phyloP scores from a whole-genome alignment of 805 yeast genomes.

The Candida nemodendra region DNA sequence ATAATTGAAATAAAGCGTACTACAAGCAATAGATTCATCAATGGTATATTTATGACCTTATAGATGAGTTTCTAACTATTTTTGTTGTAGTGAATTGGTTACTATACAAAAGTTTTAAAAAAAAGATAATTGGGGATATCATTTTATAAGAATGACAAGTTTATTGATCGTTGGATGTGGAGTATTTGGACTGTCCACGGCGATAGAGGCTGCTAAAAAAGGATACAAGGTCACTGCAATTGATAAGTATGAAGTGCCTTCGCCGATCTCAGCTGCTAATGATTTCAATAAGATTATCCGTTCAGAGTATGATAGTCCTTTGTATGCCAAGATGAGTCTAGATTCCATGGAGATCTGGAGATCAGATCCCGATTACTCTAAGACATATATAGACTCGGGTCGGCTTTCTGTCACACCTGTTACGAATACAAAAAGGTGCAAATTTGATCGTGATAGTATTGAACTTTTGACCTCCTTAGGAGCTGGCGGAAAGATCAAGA shows the following conservation, averaged over 20 bases:
- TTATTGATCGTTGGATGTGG: constrained; percentile 30
- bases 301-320: constrained; percentile 29
- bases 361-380: constrained; percentile 21
- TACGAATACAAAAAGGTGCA: constrained; percentile 15
- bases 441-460: constrained; percentile 24
- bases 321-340: constrained; percentile 24
- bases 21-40: too few relatives aligned
- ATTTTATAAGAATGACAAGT: not conserved
- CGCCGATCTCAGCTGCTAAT: constrained; percentile 33
- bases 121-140: too few relatives aligned
- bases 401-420: constrained; percentile 30
- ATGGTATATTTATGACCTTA: too few relatives aligned
- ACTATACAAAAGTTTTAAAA: too few relatives aligned
- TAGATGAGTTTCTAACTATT: too few relatives aligned
- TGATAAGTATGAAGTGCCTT: constrained; percentile 31
- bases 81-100: too few relatives aligned
- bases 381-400: constrained; percentile 15
- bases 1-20: too few relatives aligned
- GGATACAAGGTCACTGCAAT: constrained; percentile 18
- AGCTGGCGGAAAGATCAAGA: constrained; percentile 20
- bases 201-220: constrained; percentile 23
- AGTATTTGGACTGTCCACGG: constrained; percentile 34
- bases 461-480: constrained; percentile 21
- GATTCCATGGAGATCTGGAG: constrained; percentile 32
- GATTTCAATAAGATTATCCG: constrained; percentile 34